Evolutionary conservation across 2,329 filamentous ascomycete genomes (phyloP).

Genomic region (Pyrenophora teres): DNA sequence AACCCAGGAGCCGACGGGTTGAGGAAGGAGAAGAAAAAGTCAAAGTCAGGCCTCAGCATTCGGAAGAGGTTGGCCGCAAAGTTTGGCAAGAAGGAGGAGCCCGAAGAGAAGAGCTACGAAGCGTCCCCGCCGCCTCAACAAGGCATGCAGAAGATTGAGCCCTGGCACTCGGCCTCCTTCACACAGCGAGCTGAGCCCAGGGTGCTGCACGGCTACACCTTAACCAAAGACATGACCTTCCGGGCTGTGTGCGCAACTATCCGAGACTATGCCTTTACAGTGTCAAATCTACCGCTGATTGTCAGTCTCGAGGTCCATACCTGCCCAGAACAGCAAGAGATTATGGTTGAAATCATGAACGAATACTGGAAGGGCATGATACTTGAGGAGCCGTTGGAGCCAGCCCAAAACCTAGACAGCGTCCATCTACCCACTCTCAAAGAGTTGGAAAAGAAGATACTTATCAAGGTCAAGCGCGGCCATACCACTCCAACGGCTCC

Average conservation of each 20-base stretch:
- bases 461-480: conserved; percentile 58
- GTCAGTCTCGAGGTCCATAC: conserved; percentile 93
- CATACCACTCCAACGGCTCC: conserved; percentile 37
- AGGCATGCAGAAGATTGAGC: conserved; percentile 27
- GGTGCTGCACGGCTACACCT: conserved; percentile 81
- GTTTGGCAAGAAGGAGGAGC: conserved; percentile 37
- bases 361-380: conserved; percentile 81
- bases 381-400: conserved; percentile 61
- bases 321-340: conserved; percentile 77
- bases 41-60: conserved; percentile 33
- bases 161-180: conserved; percentile 41
- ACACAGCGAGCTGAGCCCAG: conserved; percentile 65
- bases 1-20: conserved; percentile 24
- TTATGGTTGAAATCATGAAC: conserved; percentile 93
- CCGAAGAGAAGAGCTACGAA: conserved; percentile 25
- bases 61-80: conserved; percentile 44
- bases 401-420: conserved; percentile 47
- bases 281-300: conserved; percentile 78
- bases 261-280: conserved; percentile 75
- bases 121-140: conserved; percentile 12
- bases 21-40: conserved; percentile 37
- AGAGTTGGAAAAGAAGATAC: conserved; percentile 76
- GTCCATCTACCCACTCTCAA: conserved; percentile 69
- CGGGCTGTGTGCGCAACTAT: conserved; percentile 84
- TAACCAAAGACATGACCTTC: conserved; percentile 85